Evolutionary conservation across 805 yeast species (phyloP).

Genomic region (Jamesozyma jinghongensis): DNA sequence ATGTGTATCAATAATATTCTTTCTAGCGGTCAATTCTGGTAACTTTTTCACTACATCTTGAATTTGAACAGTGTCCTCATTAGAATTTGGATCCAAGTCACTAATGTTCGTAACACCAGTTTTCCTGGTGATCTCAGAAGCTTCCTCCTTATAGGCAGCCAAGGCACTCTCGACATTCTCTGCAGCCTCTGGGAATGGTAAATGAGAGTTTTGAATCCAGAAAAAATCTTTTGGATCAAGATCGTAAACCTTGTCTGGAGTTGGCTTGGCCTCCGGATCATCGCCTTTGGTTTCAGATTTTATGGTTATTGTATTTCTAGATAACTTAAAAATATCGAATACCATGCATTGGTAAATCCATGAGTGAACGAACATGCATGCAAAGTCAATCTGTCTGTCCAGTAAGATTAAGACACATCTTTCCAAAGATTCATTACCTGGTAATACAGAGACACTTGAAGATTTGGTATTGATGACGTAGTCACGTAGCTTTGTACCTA

Average conservation of each 20-base stretch:
- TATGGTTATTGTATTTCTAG: constrained; percentile 72
- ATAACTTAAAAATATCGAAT: constrained; percentile 77
- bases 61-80: constrained; percentile 53
- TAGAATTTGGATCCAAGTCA: constrained; percentile 53
- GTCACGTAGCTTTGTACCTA: constrained; percentile 78
- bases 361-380: constrained; percentile 92
- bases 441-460: constrained; percentile 16
- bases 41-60: constrained; percentile 84
- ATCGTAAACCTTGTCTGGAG: constrained; percentile 55
- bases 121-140: constrained; percentile 71
- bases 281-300: neutral
- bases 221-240: constrained; percentile 90
- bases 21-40: constrained; percentile 86
- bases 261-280: constrained; percentile 11
- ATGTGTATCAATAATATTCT: constrained; percentile 86
- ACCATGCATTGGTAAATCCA: constrained; percentile 98
- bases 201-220: constrained; percentile 74
- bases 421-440: constrained; percentile 32
- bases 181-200: constrained; percentile 98
- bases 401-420: constrained; percentile 71
- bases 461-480: constrained; percentile 59
- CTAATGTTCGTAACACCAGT: constrained; percentile 62
- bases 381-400: constrained; percentile 83
- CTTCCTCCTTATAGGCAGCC: constrained; percentile 74
- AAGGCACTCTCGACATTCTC: constrained; percentile 87